Evolutionary conservation across 2,329 filamentous ascomycete species (phyloP), one percentile per base, ranked within the genome.

Genomic region (Malbranchea zuffiana): DNA sequence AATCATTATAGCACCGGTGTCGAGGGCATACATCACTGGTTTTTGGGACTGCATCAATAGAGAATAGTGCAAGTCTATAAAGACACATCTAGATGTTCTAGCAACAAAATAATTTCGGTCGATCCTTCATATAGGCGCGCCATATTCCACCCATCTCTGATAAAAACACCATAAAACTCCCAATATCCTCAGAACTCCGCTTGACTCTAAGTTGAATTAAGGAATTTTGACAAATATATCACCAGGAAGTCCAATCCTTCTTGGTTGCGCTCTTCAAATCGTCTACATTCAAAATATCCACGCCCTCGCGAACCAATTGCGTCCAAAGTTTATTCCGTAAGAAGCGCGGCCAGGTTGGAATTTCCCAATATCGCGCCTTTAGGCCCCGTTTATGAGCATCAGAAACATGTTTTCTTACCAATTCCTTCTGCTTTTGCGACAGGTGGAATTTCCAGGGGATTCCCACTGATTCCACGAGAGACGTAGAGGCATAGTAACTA

Each of bases 271-370:
- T 64, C 31, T 51, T 51, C 42, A 77, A 47, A 50, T 76, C 72
- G 59, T 77, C 72, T 1, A 71, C 72, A 47, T 74, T 76, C 35
- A 77, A 47, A 27, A 71, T 61, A 49, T 74, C 71, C 7, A 67
- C 71, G 0, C 71, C 71, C 50, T 74, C 69, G 19, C 62, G 54
- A 7, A 69, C 62, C 12, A 76, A 50, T 13, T 71, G 55, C 5
- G 61, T 58, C 73, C 72, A 76, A 11, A 76, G 52, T 34, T 65
- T 61, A 47, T 75, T 71, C 29, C 72, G 54, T 50, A 73, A 44
- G 26, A 62, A 62, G 4, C 65, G 53, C 1, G 73, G 73, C 72
- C 72, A 76, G 36, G 50, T 56, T 0, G 72, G 72, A 7, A 71
- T 62, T 16, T 62, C 60, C 72, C 72, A 76, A 45, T 75, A 77